phyloP scores from a whole-genome alignment of 768 basidiomycete genomes.

The Brasilioporus rufonigricans region DNA sequence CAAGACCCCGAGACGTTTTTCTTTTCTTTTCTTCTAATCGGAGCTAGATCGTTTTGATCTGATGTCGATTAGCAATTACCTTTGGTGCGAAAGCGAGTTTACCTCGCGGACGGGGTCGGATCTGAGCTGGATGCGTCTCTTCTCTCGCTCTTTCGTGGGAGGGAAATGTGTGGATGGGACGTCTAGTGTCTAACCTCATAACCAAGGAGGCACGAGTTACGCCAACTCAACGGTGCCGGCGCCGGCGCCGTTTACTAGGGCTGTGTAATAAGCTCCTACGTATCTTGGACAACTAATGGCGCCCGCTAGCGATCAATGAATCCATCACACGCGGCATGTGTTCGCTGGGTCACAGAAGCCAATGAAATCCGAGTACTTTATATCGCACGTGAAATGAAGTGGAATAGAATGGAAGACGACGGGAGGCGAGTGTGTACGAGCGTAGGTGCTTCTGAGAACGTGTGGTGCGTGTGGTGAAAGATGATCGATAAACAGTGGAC shows the following conservation, averaged over 20 bases:
- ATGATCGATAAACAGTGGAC: no score
- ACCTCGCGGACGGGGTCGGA: constrained; percentile 8
- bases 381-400: constrained; percentile 6
- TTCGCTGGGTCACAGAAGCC: constrained; percentile 13
- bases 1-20: neutral
- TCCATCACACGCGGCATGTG: constrained; percentile 7
- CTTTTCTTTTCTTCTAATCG: neutral
- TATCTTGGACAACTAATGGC: neutral
- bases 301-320: constrained; percentile 13
- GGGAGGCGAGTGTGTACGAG: neutral
- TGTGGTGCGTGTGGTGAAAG: neutral
- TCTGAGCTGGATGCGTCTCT: neutral
- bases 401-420: constrained; percentile 12
- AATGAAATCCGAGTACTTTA: neutral
- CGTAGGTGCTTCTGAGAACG: neutral
- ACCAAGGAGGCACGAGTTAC: no score
- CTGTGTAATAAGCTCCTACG: neutral
- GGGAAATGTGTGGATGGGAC: no score
- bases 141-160: neutral
- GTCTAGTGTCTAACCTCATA: no score
- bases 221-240: neutral
- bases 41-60: constrained; percentile 18
- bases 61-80: constrained; percentile 18
- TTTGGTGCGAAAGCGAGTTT: neutral
- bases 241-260: neutral